Conservation (phyloP, 208 protist species). For the Strigomonas oncopelti region DNA sequence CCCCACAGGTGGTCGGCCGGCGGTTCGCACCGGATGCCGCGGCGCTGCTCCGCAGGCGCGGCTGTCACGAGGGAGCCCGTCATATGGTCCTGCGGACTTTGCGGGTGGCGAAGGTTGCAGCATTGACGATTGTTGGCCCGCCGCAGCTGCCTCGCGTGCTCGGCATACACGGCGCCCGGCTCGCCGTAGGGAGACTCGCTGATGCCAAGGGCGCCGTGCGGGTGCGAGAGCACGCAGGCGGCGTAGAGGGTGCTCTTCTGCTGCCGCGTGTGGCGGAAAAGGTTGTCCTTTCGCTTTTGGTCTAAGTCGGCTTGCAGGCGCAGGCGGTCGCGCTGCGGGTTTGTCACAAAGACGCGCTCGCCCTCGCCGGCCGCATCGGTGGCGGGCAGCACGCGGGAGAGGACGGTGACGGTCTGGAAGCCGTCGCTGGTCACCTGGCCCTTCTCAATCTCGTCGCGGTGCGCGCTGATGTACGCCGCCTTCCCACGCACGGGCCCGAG, state of each 20-base stretch:
- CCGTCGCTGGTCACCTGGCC: not conserved
- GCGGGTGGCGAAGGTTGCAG: not conserved
- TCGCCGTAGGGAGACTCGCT: constrained; percentile 32
- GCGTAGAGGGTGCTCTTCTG: constrained; percentile 13
- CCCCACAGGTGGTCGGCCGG: constrained; percentile 11
- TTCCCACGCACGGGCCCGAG: not conserved
- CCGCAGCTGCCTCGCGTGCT: constrained; percentile 8
- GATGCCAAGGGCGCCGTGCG: constrained; percentile 42
- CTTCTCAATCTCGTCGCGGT: not conserved
- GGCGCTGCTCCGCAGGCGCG: not conserved
- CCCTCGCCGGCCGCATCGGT: not conserved
- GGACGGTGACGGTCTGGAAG: constrained; percentile 8
- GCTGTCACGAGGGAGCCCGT: constrained; percentile 13
- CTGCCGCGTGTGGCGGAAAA: not conserved
- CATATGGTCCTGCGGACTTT: constrained; percentile 22
- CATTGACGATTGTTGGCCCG: not conserved
- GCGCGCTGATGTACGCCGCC: not conserved
- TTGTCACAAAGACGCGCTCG: constrained; percentile 4
- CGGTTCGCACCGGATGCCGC: constrained; percentile 11
- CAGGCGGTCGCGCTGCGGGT: constrained; percentile 13
- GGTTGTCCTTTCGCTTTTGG: not conserved
- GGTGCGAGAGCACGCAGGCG: constrained; percentile 18
- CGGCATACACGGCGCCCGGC: constrained; percentile 25
- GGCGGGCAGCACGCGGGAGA: constrained; percentile 2
- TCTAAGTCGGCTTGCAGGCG: constrained; percentile 7